phyloP scores from a whole-genome alignment of 805 yeast genomes.

The Cyberlindnera suaveolens region DNA sequence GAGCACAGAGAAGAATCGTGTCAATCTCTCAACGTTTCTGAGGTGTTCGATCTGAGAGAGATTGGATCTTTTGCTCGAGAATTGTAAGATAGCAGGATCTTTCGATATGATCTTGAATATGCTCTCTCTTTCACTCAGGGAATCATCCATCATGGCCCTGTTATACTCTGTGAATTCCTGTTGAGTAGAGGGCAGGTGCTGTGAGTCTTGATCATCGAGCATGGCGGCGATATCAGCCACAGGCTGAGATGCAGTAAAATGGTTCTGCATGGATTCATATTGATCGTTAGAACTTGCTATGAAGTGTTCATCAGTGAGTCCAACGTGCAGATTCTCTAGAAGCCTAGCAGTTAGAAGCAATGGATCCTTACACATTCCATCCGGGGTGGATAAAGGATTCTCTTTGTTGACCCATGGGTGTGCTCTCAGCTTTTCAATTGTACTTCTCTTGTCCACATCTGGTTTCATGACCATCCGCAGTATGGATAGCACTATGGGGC shows the following conservation, averaged over 20 bases:
- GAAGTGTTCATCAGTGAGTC: constrained; percentile 43
- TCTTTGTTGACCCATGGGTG: constrained; percentile 52
- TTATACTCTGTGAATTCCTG: constrained; percentile 33
- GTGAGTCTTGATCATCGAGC: constrained; percentile 30
- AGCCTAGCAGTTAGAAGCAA: constrained; percentile 42
- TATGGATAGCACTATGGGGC: constrained; percentile 42
- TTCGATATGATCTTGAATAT: constrained; percentile 34
- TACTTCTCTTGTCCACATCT: constrained; percentile 38
- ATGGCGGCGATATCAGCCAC: constrained; percentile 35
- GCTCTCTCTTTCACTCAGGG: constrained; percentile 23
- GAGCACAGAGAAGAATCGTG: constrained; percentile 43
- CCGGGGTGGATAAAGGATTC: constrained; percentile 36
- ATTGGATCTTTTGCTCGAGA: constrained; percentile 23
- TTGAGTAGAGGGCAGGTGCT: constrained; percentile 33
- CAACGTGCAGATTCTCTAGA: constrained; percentile 46
- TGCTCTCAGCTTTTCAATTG: constrained; percentile 33
- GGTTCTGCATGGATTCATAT: constrained; percentile 18
- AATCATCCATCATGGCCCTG: constrained; percentile 16
- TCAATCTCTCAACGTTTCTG: constrained; percentile 31
- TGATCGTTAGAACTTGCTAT: constrained; percentile 14
- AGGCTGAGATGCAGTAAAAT: constrained; percentile 42
- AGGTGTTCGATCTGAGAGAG: constrained; percentile 3
- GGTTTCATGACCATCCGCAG: constrained; percentile 47
- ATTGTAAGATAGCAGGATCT: constrained; percentile 49
- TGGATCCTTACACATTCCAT: constrained; percentile 52